phyloP scores from a whole-genome alignment of 2,329 filamentous ascomycete genomes.

The Penicillium sp. region DNA sequence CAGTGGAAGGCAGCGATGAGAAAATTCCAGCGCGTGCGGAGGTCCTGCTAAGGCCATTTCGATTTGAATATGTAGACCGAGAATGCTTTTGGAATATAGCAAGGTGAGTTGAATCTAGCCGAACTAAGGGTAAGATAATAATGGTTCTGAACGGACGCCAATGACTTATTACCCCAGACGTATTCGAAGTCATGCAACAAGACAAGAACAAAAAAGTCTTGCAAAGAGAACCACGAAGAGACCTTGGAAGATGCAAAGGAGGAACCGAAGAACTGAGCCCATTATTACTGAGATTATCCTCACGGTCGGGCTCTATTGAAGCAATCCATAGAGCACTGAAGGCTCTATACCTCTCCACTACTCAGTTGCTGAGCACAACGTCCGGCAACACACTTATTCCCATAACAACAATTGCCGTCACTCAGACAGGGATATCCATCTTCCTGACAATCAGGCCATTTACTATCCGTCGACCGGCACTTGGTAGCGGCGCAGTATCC shows the following conservation, averaged over 20 bases:
- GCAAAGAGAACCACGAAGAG: no score
- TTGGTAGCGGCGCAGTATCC: conserved; percentile 30
- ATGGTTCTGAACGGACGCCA: no score
- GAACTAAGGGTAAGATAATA: no score
- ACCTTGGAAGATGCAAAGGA: no score
- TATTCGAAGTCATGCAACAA: no score
- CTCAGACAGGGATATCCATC: conserved; percentile 24
- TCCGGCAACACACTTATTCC: conserved; percentile 25
- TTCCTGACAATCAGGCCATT: conserved; percentile 30
- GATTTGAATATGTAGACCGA: neutral
- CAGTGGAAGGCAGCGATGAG: conserved; percentile 48
- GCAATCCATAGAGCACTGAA: neutral
- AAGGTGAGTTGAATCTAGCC: no score
- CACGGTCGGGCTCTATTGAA: no score
- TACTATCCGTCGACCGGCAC: conserved; percentile 27
- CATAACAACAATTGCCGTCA: conserved; percentile 31
- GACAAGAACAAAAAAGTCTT: no score
- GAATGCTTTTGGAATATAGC: neutral
- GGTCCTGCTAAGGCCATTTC: conserved; percentile 9
- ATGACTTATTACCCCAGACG: no score
- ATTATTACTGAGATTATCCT: no score
- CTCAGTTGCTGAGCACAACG: conserved; percentile 15
- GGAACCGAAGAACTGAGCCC: no score
- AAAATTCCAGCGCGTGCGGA: conserved; percentile 31
- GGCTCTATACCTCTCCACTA: neutral